Evolutionary conservation across 768 basidiomycete genomes (phyloP).

Genomic region (Paxillus ammoniavirescens): DNA sequence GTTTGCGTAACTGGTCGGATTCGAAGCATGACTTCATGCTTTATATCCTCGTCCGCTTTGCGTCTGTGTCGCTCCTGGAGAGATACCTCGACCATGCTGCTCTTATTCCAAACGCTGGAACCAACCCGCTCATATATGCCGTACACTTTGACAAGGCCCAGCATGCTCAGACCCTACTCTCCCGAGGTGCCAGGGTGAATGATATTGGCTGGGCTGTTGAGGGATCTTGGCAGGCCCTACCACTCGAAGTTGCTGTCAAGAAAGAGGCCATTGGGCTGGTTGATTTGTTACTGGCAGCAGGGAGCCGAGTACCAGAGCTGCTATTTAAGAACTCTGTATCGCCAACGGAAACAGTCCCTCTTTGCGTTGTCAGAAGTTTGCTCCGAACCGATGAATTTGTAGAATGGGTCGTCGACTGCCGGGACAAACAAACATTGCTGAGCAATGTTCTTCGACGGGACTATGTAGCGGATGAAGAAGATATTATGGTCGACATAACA

Average conservation of each 20-base stretch:
- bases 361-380: background rate
- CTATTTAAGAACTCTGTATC: background rate
- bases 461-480: background rate
- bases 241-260: background rate
- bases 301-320: background rate
- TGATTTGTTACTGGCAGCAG: background rate
- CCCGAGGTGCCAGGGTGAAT: background rate
- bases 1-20: background rate
- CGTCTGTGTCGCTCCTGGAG: background rate
- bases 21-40: background rate
- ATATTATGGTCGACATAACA: background rate
- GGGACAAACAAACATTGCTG: background rate
- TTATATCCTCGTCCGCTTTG: background rate
- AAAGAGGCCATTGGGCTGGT: background rate
- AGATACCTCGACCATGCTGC: background rate
- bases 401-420: slow-evolving; percentile 2
- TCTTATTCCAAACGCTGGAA: background rate
- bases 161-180: background rate
- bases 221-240: background rate
- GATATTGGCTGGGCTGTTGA: background rate
- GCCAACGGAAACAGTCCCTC: background rate
- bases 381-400: slow-evolving; percentile 11
- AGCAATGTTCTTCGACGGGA: background rate
- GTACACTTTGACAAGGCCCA: background rate
- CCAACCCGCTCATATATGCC: background rate